Percentiles rank a stretch among this genome's conserved stretches.
Evolutionary conservation across 176 grass and related monocot genomes (phyloP).

Genomic region (Musa itinerans): DNA sequence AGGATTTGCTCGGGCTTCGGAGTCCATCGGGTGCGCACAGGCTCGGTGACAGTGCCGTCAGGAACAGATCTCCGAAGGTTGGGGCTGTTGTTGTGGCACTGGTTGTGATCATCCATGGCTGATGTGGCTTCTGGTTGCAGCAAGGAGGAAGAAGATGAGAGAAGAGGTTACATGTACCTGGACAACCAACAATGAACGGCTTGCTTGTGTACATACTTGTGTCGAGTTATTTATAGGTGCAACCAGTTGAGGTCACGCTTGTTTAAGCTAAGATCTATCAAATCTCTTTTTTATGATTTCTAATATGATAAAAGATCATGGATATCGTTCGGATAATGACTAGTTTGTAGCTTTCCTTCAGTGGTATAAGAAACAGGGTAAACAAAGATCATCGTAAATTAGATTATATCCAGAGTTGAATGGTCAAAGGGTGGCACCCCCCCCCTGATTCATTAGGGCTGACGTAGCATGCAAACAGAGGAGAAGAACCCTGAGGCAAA

Average conservation of each 20-base stretch:
- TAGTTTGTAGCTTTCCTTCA: too few species aligned
- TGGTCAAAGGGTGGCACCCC: not conserved
- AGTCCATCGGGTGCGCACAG: slow-evolving; percentile 74
- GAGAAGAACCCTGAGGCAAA: not conserved
- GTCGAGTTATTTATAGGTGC: not conserved
- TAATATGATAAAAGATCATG: too few species aligned
- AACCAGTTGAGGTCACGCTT: not conserved
- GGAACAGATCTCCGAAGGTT: slow-evolving; percentile 28
- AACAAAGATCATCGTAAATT: too few species aligned
- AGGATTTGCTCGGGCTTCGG: slow-evolving; percentile 93
- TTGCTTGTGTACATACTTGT: not conserved
- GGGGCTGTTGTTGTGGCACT: not conserved
- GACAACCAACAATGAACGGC: too few species aligned
- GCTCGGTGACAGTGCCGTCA: slow-evolving; percentile 27
- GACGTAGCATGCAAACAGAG: not conserved
- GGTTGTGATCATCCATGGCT: not conserved
- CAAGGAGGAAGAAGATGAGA: not conserved
- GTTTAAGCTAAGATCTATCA: not conserved
- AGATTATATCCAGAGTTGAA: too few species aligned
- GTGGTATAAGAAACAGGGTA: too few species aligned
- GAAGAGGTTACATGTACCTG: not conserved
- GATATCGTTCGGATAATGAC: too few species aligned
- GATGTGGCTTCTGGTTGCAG: not conserved
- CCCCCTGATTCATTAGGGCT: not conserved
- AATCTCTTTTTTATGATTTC: not conserved